phyloP scores from a whole-genome alignment of 257 asterid species.

The Scutellaria baicalensis region DNA sequence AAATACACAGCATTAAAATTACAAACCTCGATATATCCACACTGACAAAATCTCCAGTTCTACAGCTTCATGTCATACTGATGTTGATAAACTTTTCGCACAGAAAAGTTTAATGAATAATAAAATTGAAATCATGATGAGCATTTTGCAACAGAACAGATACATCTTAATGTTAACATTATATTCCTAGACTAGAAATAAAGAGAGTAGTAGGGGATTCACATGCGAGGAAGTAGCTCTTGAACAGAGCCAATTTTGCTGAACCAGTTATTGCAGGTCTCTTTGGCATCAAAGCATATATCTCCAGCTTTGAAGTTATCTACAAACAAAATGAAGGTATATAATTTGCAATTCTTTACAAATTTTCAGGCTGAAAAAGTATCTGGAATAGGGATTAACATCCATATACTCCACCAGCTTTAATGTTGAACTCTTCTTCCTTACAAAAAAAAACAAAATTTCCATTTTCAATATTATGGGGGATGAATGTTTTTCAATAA shows the following conservation, averaged over 20 bases:
- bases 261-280: conserved; percentile 91
- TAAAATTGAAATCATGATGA: neutral
- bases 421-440: conserved; percentile 2
- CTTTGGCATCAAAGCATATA: conserved; percentile 72
- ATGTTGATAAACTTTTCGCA: neutral
- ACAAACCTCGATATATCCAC: neutral
- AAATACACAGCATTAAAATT: neutral
- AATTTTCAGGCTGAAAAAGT: conserved; percentile 8
- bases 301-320: conserved; percentile 50
- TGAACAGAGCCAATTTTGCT: conserved; percentile 66
- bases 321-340: conserved; percentile 26
- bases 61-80: conserved; percentile 4
- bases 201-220: conserved; percentile 28
- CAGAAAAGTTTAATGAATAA: neutral
- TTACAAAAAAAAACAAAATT: neutral
- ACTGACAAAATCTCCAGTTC: neutral
- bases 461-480: neutral
- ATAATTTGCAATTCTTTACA: neutral
- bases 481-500: neutral
- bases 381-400: neutral
- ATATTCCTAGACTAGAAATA: neutral
- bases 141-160: conserved; percentile 12
- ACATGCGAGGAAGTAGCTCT: conserved; percentile 93
- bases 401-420: neutral
- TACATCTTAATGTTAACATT: conserved; percentile 4